A percentile compares a stretch with the other conserved stretches of the same genome.
Evolutionary conservation across 2,329 filamentous ascomycete species (phyloP).

Genomic region (Fusarium penzigii): DNA sequence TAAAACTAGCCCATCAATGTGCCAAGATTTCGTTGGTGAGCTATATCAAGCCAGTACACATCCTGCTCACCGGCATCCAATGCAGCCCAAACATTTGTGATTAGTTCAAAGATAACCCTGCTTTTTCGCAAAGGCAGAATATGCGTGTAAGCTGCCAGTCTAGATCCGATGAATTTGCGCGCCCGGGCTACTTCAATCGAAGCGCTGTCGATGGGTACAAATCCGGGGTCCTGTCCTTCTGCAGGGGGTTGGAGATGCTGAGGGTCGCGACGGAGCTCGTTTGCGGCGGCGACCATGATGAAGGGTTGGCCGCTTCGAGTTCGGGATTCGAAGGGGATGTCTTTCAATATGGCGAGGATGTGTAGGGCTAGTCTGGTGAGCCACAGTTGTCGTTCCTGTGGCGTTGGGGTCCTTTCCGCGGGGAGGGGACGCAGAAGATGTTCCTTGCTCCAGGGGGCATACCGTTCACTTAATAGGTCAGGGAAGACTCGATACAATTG

Average conservation of each 20-base stretch:
- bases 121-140: constrained; percentile 11
- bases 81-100: constrained; percentile 11
- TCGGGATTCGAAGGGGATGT: constrained; percentile 5
- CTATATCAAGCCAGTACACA: constrained; percentile 21
- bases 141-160: constrained; percentile 13
- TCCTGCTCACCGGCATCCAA: constrained; percentile 13
- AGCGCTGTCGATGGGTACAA: not conserved
- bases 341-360: constrained; percentile 13
- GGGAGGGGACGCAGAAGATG: constrained; percentile 3
- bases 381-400: constrained; percentile 14
- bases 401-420: constrained; percentile 1
- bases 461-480: constrained; percentile 20
- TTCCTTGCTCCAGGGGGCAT: constrained; percentile 12
- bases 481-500: constrained; percentile 27
- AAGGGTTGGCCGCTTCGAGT: constrained; percentile 4
- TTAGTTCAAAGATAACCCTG: constrained; percentile 8
- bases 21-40: constrained; percentile 8
- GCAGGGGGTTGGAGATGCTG: not conserved
- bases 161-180: constrained; percentile 9
- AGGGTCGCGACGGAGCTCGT: constrained; percentile 9
- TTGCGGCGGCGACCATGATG: constrained; percentile 11
- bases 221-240: not conserved
- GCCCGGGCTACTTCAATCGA: constrained; percentile 13
- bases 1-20: constrained; percentile 16
- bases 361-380: constrained; percentile 19